A percentile compares a stretch with the other conserved stretches of the same genome.
Evolutionary conservation across 352 stramenopile species (phyloP).

Genomic region (Plasmopara muralis): DNA sequence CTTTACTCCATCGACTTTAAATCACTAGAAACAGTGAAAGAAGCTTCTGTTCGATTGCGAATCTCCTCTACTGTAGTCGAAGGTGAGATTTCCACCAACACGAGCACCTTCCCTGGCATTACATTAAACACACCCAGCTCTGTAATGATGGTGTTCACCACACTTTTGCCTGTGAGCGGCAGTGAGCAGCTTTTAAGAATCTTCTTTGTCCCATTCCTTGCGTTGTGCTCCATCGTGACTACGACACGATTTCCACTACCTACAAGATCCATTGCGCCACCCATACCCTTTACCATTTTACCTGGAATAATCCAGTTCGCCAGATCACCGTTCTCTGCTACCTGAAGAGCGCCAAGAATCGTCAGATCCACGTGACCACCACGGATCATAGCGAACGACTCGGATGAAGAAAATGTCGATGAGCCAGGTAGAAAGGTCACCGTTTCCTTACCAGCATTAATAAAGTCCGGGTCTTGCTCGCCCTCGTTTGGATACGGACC

Average conservation of each 20-base stretch:
- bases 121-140: constrained; percentile 87
- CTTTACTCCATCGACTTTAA: constrained; percentile 62
- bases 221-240: constrained; percentile 96
- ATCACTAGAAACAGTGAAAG: constrained; percentile 53
- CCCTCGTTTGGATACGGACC: constrained; percentile 87
- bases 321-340: constrained; percentile 90
- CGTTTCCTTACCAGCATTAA: constrained; percentile 97
- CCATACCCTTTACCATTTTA: constrained; percentile 97
- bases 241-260: constrained; percentile 90
- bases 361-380: constrained; percentile 94
- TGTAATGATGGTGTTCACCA: constrained; percentile 92
- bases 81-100: constrained; percentile 85
- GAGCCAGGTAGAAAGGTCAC: constrained; percentile 91
- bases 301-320: constrained; percentile 96
- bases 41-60: constrained; percentile 63
- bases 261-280: constrained; percentile 96
- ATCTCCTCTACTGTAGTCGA: constrained; percentile 81
- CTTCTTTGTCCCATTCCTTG: constrained; percentile 91
- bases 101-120: constrained; percentile 56
- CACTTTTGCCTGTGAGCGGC: constrained; percentile 91
- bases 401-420: constrained; percentile 90
- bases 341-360: constrained; percentile 93
- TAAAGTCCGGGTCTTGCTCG: constrained; percentile 90
- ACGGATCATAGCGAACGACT: constrained; percentile 97
- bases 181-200: constrained; percentile 92